Conservation (phyloP, 163 green algal genomes). For the Trebouxia gelatinosa region DNA sequence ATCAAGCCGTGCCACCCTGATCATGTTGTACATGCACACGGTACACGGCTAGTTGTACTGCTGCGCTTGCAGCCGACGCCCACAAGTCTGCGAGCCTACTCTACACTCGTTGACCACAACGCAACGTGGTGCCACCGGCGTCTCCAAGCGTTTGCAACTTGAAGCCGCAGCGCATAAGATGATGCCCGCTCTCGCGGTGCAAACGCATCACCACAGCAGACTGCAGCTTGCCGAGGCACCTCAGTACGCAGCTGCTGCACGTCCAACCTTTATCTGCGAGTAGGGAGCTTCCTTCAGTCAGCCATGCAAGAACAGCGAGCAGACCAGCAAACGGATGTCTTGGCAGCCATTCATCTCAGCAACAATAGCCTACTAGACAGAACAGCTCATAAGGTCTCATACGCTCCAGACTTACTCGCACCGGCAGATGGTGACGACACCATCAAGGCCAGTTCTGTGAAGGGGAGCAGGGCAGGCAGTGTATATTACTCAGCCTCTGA, state of each 20-base stretch:
- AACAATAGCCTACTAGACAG: not conserved
- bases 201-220: too few species aligned
- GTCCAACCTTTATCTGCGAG: too few species aligned
- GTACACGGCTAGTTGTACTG: too few species aligned
- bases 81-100: too few species aligned
- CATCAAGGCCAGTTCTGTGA: not conserved
- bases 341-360: not conserved
- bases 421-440: not conserved
- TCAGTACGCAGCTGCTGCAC: not conserved
- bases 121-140: too few species aligned
- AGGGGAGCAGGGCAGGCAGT: not conserved
- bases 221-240: not conserved
- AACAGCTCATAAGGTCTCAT: not conserved
- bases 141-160: too few species aligned
- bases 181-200: too few species aligned
- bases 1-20: too few species aligned
- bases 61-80: too few species aligned
- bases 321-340: not conserved
- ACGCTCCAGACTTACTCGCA: not conserved
- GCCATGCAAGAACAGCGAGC: not conserved
- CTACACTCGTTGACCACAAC: too few species aligned
- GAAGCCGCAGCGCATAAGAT: too few species aligned
- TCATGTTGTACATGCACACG: too few species aligned
- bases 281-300: not conserved
- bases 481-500: conserved; percentile 18